Conservation (phyloP, 2,329 filamentous ascomycete species). For the Ophiostoma pallidulum region DNA sequence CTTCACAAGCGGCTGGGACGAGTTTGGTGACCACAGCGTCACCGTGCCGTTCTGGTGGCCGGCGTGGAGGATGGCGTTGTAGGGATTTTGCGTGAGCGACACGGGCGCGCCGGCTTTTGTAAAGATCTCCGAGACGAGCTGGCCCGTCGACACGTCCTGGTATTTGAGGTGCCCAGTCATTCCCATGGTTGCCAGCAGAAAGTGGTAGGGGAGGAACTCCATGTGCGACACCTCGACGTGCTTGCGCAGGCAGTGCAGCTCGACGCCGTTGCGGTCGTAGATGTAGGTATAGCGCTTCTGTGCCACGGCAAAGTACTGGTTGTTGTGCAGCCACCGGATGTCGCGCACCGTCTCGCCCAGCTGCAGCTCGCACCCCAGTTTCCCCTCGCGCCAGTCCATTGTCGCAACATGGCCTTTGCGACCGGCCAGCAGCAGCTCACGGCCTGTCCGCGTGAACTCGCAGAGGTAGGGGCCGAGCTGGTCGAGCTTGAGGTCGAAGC, state of each 20-base stretch:
- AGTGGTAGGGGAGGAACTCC: constrained; percentile 95
- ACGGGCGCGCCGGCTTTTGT: constrained; percentile 79
- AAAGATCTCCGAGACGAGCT: constrained; percentile 75
- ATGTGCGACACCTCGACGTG: constrained; percentile 87
- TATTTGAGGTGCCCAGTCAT: constrained; percentile 82
- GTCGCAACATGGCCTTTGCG: constrained; percentile 91
- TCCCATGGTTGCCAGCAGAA: constrained; percentile 77
- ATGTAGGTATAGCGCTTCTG: constrained; percentile 98
- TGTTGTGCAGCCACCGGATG: constrained; percentile 87
- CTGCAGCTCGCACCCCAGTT: constrained; percentile 77
- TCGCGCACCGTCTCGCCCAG: constrained; percentile 85
- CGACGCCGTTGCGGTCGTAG: constrained; percentile 83
- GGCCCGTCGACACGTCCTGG: constrained; percentile 88
- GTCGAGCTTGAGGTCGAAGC: constrained; percentile 79
- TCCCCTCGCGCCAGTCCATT: constrained; percentile 92
- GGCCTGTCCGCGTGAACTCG: constrained; percentile 85
- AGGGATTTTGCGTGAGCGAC: constrained; percentile 77
- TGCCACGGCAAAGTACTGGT: constrained; percentile 87
- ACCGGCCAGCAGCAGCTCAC: constrained; percentile 74
- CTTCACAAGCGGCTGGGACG: constrained; percentile 77
- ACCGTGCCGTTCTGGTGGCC: constrained; percentile 94
- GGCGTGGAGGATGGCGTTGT: constrained; percentile 84
- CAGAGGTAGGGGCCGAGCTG: constrained; percentile 77
- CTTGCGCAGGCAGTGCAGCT: constrained; percentile 83
- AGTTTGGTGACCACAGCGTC: constrained; percentile 92